Evolutionary conservation across 2,329 filamentous ascomycete genomes (phyloP), one percentile per base, ranked within the genome.

Genomic region (Myriangium duriaei): DNA sequence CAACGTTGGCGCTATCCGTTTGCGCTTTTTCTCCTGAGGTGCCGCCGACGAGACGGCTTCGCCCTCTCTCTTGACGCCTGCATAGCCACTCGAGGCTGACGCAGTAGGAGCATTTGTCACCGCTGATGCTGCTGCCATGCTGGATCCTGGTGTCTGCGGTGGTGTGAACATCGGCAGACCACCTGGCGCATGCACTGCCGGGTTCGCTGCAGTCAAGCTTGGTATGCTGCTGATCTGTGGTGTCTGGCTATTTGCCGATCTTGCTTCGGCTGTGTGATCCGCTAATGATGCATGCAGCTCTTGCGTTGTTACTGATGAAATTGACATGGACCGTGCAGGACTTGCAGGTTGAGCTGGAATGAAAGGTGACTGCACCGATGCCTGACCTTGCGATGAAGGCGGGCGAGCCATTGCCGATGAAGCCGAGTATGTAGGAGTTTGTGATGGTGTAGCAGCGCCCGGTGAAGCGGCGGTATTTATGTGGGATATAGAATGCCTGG

Each of bases 141-240:
- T 30, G 54, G 50, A 43, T 54, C 72, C 63, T 4, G 88, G 88
- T 3, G 88, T 96, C 56, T 93, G 81, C 1, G 88, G 91, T 2
- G 91, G 88, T 5, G 88, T 95, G 26, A 82, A 84, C 50, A 93
- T 74, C 0, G 86, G 82, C 30, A 92, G 63, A 3, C 60, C 60
- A 15, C 50, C 51, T 11, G 63, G 56, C n/a, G 58, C 56, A 11
- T 5, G 15, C 2, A 11, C 30, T 2, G 68, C 70, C 1, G 81
- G 82, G 45, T 79, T 81, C 7, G 81, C 66, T 4, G 83, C 83
- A 10, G 82, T 76, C 16, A 93, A 74, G 37, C 78, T 71, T 0
- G 86, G 85, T 11, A 94, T 71, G 38, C 70, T 82, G 11, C 84
- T 81, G 19, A 84, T 71, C 6, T 83, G 81, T 1, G 91, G 75